phyloP scores from a whole-genome alignment of 768 basidiomycete species.

The Rhizopogon salebrosus region DNA sequence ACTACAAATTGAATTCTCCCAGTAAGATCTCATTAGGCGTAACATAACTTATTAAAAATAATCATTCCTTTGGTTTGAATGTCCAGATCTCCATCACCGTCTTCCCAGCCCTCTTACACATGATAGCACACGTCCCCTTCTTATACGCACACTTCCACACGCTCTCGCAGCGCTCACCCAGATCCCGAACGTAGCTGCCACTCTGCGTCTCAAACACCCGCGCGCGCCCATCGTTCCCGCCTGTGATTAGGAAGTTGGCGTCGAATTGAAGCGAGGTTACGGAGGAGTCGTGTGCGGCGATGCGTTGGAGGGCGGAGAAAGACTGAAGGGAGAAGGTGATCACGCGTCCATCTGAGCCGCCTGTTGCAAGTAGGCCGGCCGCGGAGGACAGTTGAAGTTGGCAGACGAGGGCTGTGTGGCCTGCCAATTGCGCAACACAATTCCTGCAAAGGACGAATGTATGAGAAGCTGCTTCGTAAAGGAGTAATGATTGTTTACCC shows the following conservation, averaged over 20 bases:
- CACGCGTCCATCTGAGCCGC: conserved; percentile 84
- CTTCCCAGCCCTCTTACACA: conserved; percentile 76
- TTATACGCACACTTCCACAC: conserved; percentile 85
- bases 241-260: conserved; percentile 72
- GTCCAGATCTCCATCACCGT: conserved; percentile 88
- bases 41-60: neutral
- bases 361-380: conserved; percentile 60
- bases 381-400: conserved; percentile 75
- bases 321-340: conserved; percentile 58
- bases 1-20: no score
- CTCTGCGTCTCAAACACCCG: conserved; percentile 63
- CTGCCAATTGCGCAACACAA: conserved; percentile 81
- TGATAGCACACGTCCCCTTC: conserved; percentile 68
- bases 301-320: conserved; percentile 48
- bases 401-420: conserved; percentile 90
- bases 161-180: conserved; percentile 72
- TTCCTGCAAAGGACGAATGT: conserved; percentile 37
- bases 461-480: conserved; percentile 1
- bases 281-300: conserved; percentile 86
- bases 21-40: no score
- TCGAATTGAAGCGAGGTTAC: conserved; percentile 88
- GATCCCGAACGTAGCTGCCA: conserved; percentile 66
- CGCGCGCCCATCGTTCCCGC: conserved; percentile 83
- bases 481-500: conserved; percentile 50
- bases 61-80: conserved; percentile 43